phyloP scores from a whole-genome alignment of 371 early-diverging fungal genomes.

The Coemansia sp. region DNA sequence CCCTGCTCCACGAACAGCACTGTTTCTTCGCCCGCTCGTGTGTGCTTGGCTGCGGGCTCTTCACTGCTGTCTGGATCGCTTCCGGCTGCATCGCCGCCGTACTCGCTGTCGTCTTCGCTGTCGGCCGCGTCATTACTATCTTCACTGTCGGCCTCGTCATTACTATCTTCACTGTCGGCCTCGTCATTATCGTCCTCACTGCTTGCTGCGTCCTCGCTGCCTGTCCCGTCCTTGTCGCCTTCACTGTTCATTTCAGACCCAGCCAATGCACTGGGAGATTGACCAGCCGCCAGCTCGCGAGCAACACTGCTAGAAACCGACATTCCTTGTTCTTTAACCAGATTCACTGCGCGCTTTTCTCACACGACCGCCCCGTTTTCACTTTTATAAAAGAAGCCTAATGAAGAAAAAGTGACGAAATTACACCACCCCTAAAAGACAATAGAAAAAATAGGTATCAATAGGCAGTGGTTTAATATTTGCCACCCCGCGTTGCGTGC shows the following conservation, averaged over 20 bases:
- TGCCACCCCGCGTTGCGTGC: neutral
- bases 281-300: neutral
- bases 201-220: neutral
- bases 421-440: neutral
- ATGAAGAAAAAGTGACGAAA: neutral
- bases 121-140: neutral
- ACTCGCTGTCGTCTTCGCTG: neutral
- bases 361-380: neutral
- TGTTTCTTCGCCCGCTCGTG: neutral
- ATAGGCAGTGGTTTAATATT: neutral
- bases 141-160: neutral
- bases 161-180: neutral
- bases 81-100: neutral
- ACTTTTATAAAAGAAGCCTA: neutral
- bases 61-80: neutral
- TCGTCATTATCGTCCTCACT: neutral
- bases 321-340: neutral
- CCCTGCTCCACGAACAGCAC: slow-evolving; percentile 18
- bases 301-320: slow-evolving; percentile 1
- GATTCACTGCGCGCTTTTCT: neutral
- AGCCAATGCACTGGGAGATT: neutral
- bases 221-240: neutral
- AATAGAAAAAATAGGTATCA: neutral
- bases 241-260: neutral
- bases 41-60: slow-evolving; percentile 3